Percentiles rank a stretch among this genome's conserved stretches.
phyloP scores from a whole-genome alignment of 2,329 filamentous ascomycete genomes.

The Plenodomus tracheiphilus region DNA sequence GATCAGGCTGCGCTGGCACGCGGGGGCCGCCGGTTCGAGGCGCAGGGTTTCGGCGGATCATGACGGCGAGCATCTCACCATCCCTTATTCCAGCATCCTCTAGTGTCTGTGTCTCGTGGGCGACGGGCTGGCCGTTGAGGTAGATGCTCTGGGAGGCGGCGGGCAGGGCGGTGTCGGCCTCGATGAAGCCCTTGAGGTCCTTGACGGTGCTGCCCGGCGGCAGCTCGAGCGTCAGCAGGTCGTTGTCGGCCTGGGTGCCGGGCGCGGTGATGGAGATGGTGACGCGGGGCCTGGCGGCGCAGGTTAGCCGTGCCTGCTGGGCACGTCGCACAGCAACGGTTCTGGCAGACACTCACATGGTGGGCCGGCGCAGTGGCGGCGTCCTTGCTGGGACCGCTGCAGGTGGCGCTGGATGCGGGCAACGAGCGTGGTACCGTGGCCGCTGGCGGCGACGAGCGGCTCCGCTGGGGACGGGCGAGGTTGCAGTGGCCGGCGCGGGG shows the following conservation, averaged over 20 bases:
- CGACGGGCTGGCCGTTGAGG: slow-evolving; percentile 82
- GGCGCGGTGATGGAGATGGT: slow-evolving; percentile 82
- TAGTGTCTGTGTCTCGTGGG: slow-evolving; percentile 77
- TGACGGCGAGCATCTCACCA: slow-evolving; percentile 89
- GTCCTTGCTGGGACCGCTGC: slow-evolving; percentile 41
- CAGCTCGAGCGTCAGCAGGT: slow-evolving; percentile 81
- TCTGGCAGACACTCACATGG: slow-evolving; percentile 42
- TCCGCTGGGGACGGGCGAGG: slow-evolving; percentile 1
- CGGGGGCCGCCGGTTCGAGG: slow-evolving; percentile 13
- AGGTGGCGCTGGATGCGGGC: slow-evolving; percentile 35
- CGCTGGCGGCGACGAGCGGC: slow-evolving; percentile 12
- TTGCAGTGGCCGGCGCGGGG: background rate
- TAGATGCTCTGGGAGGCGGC: slow-evolving; percentile 79
- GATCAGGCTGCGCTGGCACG: slow-evolving; percentile 52
- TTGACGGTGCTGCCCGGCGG: slow-evolving; percentile 80
- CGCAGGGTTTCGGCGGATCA: slow-evolving; percentile 57
- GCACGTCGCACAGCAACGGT: slow-evolving; percentile 41
- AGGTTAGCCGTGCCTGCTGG: slow-evolving; percentile 33
- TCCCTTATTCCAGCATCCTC: slow-evolving; percentile 79
- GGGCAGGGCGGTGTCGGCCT: slow-evolving; percentile 78
- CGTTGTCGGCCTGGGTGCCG: slow-evolving; percentile 67
- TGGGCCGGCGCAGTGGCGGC: slow-evolving; percentile 16
- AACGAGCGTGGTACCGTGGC: slow-evolving; percentile 39
- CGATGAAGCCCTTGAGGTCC: slow-evolving; percentile 84
- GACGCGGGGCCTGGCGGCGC: slow-evolving; percentile 69